Evolutionary conservation across 352 stramenopile genomes (phyloP).

Genomic region (Phytopythium mirpurense): DNA sequence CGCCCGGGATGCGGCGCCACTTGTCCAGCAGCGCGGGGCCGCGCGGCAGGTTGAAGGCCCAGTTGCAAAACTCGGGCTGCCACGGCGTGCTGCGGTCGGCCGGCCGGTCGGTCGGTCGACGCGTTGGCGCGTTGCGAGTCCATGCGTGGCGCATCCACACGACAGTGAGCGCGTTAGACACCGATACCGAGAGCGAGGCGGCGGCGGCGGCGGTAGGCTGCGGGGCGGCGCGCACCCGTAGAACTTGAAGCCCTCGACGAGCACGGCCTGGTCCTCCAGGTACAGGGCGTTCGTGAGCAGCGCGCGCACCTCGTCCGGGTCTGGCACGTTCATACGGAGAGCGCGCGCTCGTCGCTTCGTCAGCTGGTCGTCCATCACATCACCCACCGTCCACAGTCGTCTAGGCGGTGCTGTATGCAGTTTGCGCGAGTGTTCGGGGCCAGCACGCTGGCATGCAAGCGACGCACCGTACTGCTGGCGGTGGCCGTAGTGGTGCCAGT

Average conservation of each 20-base stretch:
- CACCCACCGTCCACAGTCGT: no score
- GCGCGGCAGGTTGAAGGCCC: constrained; percentile 70
- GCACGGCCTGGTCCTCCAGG: constrained; percentile 64
- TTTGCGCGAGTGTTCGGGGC: no score
- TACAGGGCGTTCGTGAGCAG: constrained; percentile 76
- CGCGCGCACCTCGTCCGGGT: constrained; percentile 60
- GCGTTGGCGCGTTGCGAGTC: no score
- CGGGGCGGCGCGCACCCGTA: constrained; percentile 56
- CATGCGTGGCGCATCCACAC: no score
- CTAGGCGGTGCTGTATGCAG: no score
- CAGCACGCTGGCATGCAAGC: no score
- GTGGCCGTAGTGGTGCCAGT: constrained; percentile 75
- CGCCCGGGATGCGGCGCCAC: constrained; percentile 45
- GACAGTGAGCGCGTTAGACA: background rate
- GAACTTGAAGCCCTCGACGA: constrained; percentile 71
- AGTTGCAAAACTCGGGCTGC: constrained; percentile 84
- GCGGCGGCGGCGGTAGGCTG: no score
- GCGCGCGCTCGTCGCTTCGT: no score
- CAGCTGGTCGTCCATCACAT: no score
- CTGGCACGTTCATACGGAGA: no score
- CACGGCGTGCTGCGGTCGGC: constrained; percentile 51
- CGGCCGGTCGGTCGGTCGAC: background rate
- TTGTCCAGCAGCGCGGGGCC: constrained; percentile 31
- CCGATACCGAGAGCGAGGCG: background rate
- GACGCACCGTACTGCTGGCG: constrained; percentile 40